These are phyloP conservation scores for Dothiorella sarmentorum DNA, from an alignment of 2,329 filamentous ascomycete genomes.

Conservation along the genomic window DNA sequence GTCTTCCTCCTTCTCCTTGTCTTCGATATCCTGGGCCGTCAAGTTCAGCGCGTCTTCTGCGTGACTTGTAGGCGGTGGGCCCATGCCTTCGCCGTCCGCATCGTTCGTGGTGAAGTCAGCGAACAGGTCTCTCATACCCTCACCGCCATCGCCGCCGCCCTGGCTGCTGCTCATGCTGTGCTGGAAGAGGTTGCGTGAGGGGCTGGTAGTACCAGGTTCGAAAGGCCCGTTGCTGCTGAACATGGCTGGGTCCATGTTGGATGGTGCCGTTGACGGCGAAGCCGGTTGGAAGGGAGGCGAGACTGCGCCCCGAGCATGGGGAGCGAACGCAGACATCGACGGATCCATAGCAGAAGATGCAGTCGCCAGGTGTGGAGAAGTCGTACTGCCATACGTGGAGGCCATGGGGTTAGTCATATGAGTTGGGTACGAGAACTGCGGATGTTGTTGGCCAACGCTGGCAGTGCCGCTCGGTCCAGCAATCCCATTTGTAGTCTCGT, in stretches of 20 bases:
- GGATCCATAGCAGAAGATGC: neutral
- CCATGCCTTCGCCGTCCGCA: slow-evolving; percentile 13
- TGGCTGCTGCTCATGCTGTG: slow-evolving; percentile 33
- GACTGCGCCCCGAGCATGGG: neutral
- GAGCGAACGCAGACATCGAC: slow-evolving; percentile 13
- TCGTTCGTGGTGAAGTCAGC: slow-evolving; percentile 18
- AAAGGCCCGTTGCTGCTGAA: slow-evolving; percentile 31
- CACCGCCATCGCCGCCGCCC: slow-evolving; percentile 16
- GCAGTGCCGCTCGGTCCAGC: neutral
- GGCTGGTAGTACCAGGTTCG: slow-evolving; percentile 28
- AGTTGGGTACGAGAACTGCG: slow-evolving; percentile 11
- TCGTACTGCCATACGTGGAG: neutral
- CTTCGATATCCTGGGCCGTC: slow-evolving; percentile 30
- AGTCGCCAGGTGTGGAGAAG: slow-evolving; percentile 1
- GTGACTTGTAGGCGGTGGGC: slow-evolving; percentile 25
- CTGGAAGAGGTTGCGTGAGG: slow-evolving; percentile 37
- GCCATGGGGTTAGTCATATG: neutral
- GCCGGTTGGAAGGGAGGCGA: slow-evolving; percentile 11
- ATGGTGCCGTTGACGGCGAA: slow-evolving; percentile 1
- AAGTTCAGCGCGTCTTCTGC: slow-evolving; percentile 37
- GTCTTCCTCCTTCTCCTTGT: slow-evolving; percentile 11
- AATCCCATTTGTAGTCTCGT: neutral
- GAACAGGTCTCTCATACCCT: slow-evolving; percentile 15
- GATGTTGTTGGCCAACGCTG: neutral
- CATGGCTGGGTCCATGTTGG: slow-evolving; percentile 34